These are phyloP conservation scores for Chrysoporthe puriensis DNA, from an alignment of 2,329 filamentous ascomycete species.

Conservation along the genomic window DNA sequence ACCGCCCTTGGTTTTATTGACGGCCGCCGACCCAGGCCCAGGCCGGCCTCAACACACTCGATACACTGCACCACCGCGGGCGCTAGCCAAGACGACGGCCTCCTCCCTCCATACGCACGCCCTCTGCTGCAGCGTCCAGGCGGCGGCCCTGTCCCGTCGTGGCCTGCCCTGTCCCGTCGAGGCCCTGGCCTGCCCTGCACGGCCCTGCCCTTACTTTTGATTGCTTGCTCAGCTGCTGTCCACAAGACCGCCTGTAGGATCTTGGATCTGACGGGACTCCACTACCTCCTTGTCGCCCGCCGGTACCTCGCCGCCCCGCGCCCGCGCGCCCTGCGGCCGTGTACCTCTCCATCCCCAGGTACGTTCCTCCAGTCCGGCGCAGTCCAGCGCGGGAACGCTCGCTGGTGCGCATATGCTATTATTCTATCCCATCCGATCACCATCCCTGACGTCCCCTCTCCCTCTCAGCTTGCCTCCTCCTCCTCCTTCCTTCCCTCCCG, in stretches of 20 bases:
- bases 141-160: background rate
- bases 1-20: background rate
- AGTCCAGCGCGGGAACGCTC: background rate
- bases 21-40: background rate
- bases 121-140: slow-evolving; percentile 1
- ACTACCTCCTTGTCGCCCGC: slow-evolving; percentile 3
- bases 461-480: slow-evolving; percentile 12
- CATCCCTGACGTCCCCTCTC: slow-evolving; percentile 17
- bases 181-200: too few relatives aligned
- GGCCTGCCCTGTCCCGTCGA: too few relatives aligned
- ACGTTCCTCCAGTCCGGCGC: background rate
- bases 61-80: background rate
- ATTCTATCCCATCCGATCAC: slow-evolving; percentile 4
- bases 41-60: background rate
- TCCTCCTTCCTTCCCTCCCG: slow-evolving; percentile 6
- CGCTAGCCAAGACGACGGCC: background rate
- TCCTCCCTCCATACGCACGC: background rate
- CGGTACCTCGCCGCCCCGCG: slow-evolving; percentile 8
- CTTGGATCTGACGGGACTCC: slow-evolving; percentile 12
- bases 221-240: slow-evolving; percentile 18
- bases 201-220: slow-evolving; percentile 9
- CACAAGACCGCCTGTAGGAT: slow-evolving; percentile 12
- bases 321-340: background rate
- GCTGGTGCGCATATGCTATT: slow-evolving; percentile 1
- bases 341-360: slow-evolving; percentile 11